Percentiles rank a stretch among this genome's conserved stretches.
Evolutionary conservation across 495 filamentous ascomycete genomes (phyloP).

Genomic region (Elasticomyces elasticus): DNA sequence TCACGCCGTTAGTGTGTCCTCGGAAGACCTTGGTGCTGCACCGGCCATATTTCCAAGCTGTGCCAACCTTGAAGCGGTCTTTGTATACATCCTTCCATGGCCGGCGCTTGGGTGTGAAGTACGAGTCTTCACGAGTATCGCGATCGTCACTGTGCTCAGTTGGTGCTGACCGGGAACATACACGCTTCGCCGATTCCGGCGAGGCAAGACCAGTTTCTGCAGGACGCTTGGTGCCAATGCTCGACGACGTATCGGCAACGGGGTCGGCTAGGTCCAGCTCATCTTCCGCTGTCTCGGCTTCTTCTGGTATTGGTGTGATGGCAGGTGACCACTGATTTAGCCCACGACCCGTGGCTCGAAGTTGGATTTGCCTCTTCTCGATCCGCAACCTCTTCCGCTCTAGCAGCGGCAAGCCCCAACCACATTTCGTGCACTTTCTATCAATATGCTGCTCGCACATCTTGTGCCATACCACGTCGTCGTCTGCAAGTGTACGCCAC

Average conservation of each 20-base stretch:
- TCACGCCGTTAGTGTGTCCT: slow-evolving; percentile 89
- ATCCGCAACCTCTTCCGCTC: slow-evolving; percentile 81
- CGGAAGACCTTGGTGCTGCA: slow-evolving; percentile 71
- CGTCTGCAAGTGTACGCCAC: slow-evolving; percentile 82
- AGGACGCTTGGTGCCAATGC: slow-evolving; percentile 5
- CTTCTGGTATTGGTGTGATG: slow-evolving; percentile 39
- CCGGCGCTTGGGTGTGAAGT: slow-evolving; percentile 48
- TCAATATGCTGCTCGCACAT: slow-evolving; percentile 99
- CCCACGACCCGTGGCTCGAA: slow-evolving; percentile 50
- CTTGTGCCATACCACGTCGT: slow-evolving; percentile 95
- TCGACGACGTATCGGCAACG: background rate
- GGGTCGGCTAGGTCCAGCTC: background rate
- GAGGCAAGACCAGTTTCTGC: background rate
- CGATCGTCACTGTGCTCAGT: slow-evolving; percentile 5
- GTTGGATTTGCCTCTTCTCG: slow-evolving; percentile 74
- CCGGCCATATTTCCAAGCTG: slow-evolving; percentile 91
- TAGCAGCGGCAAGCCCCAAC: slow-evolving; percentile 83
- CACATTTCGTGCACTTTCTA: slow-evolving; percentile 91
- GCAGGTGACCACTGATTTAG: slow-evolving; percentile 46
- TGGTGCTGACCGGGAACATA: slow-evolving; percentile 3
- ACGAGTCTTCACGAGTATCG: slow-evolving; percentile 20
- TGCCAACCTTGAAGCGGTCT: slow-evolving; percentile 78
- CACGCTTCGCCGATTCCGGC: slow-evolving; percentile 9
- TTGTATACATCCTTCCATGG: slow-evolving; percentile 94
- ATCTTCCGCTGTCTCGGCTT: background rate